phyloP scores from a whole-genome alignment of 2,329 filamentous ascomycete genomes.

The Periconia sp. region DNA sequence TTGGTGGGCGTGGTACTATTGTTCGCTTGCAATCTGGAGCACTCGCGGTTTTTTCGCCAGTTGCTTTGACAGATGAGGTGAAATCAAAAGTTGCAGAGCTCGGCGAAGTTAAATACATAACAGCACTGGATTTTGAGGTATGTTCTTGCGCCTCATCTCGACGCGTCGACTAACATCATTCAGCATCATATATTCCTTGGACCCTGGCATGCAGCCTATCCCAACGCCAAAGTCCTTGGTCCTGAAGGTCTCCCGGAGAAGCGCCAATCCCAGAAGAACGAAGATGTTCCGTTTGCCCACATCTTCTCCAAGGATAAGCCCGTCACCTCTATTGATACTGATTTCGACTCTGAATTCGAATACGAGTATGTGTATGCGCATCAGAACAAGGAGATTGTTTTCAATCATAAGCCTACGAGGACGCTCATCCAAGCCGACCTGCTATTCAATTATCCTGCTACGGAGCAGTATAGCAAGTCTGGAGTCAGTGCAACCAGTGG shows the following conservation, averaged over 20 bases:
- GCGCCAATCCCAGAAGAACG: conserved; percentile 66
- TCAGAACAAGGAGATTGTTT: conserved; percentile 85
- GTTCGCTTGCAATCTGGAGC: conserved; percentile 78
- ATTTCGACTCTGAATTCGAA: conserved; percentile 88
- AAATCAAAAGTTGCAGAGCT: conserved; percentile 65
- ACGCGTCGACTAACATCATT: not conserved
- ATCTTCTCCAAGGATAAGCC: conserved; percentile 58
- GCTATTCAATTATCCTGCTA: conserved; percentile 87
- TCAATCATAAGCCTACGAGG: conserved; percentile 78
- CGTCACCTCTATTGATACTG: conserved; percentile 64
- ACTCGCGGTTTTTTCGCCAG: conserved; percentile 90
- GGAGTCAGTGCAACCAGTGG: conserved; percentile 62
- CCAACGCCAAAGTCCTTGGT: conserved; percentile 78
- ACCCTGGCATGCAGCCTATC: conserved; percentile 81
- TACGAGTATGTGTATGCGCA: conserved; percentile 82
- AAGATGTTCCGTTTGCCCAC: conserved; percentile 68
- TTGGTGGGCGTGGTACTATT: conserved; percentile 87
- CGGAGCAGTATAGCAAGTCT: conserved; percentile 74
- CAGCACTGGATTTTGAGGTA: conserved; percentile 81
- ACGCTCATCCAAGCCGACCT: conserved; percentile 89
- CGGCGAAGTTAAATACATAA: conserved; percentile 78
- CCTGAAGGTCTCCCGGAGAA: conserved; percentile 86
- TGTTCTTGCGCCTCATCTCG: not conserved
- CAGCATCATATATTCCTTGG: conserved; percentile 90
- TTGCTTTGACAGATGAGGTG: conserved; percentile 79